Evolutionary conservation across 306 rosid genomes (phyloP).

Genomic region (Clitoria ternatea): DNA sequence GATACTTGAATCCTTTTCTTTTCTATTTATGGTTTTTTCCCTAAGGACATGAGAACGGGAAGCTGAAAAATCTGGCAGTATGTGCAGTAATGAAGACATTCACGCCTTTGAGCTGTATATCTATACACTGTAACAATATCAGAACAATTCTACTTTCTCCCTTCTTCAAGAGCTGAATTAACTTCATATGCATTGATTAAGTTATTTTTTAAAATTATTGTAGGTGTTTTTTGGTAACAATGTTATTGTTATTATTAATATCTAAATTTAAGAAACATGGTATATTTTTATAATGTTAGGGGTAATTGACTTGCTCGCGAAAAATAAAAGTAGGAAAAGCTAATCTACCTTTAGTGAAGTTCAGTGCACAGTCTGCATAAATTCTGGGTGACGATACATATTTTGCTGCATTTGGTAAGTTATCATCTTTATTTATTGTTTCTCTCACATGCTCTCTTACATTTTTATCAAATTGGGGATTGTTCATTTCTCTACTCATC

Average conservation of each 20-base stretch:
- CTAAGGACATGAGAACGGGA: slow-evolving; percentile 19
- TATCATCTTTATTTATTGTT: background rate
- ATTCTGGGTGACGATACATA: slow-evolving; percentile 20
- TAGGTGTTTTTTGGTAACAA: too few species aligned
- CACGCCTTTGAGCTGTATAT: slow-evolving; percentile 27
- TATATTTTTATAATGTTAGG: too few species aligned
- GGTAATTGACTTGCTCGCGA: background rate
- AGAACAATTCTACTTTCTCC: background rate
- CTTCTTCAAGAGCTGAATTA: too few species aligned
- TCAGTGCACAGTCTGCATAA: slow-evolving; percentile 9
- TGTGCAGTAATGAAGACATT: slow-evolving; percentile 25
- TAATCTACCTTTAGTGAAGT: slow-evolving; percentile 27
- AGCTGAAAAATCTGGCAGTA: slow-evolving; percentile 19
- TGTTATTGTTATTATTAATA: too few species aligned
- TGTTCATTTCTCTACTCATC: slow-evolving; percentile 2
- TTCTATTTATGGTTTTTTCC: background rate
- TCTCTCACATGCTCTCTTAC: background rate
- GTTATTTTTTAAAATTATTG: background rate
- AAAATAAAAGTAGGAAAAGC: slow-evolving; percentile 22
- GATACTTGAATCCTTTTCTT: slow-evolving; percentile 14
- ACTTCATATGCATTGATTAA: background rate
- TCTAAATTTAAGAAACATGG: too few species aligned
- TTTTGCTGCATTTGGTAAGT: slow-evolving; percentile 24
- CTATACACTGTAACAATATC: background rate
- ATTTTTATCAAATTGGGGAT: slow-evolving; percentile 12